Evolutionary conservation across 495 filamentous ascomycete species (phyloP).

Genomic region (Echria macrotheca): DNA sequence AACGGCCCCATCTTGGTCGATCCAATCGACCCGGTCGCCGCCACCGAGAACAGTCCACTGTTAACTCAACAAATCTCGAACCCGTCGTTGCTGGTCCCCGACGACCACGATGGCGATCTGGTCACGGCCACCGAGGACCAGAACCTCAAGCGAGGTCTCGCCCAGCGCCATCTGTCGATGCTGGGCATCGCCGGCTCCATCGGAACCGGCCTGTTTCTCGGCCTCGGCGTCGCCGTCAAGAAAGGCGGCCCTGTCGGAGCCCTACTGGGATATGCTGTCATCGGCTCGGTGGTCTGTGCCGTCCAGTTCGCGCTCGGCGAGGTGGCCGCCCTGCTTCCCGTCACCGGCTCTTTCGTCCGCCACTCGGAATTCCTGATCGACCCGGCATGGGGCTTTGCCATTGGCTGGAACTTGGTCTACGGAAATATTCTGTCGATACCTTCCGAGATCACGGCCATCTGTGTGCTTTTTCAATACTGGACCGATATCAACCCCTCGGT

Average conservation of each 20-base stretch:
- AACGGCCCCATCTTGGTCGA: no score
- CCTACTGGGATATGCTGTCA: slow-evolving; percentile 48
- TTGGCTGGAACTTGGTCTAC: slow-evolving; percentile 57
- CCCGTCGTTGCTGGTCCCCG: no score
- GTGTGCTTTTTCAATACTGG: slow-evolving; percentile 57
- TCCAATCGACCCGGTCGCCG: no score
- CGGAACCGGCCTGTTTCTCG: slow-evolving; percentile 52
- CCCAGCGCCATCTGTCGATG: slow-evolving; percentile 46
- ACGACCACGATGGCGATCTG: slow-evolving; percentile 18
- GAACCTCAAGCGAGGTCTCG: slow-evolving; percentile 36
- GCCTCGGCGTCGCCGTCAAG: slow-evolving; percentile 43
- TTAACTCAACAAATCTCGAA: no score
- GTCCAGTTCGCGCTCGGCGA: slow-evolving; percentile 55
- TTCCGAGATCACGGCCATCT: slow-evolving; percentile 56
- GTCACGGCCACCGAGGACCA: slow-evolving; percentile 31
- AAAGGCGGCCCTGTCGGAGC: slow-evolving; percentile 46
- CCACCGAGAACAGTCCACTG: no score
- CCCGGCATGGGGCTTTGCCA: slow-evolving; percentile 73
- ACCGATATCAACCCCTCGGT: slow-evolving; percentile 44
- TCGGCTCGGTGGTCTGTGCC: slow-evolving; percentile 45
- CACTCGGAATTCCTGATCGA: slow-evolving; percentile 72
- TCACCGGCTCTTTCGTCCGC: slow-evolving; percentile 50
- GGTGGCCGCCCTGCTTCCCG: slow-evolving; percentile 57
- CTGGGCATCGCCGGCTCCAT: slow-evolving; percentile 42
- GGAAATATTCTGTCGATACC: slow-evolving; percentile 48